These are phyloP conservation scores for Cystobasidium slooffiae DNA, from an alignment of 1,284 basidiomycete genomes.

Conservation along the genomic window DNA sequence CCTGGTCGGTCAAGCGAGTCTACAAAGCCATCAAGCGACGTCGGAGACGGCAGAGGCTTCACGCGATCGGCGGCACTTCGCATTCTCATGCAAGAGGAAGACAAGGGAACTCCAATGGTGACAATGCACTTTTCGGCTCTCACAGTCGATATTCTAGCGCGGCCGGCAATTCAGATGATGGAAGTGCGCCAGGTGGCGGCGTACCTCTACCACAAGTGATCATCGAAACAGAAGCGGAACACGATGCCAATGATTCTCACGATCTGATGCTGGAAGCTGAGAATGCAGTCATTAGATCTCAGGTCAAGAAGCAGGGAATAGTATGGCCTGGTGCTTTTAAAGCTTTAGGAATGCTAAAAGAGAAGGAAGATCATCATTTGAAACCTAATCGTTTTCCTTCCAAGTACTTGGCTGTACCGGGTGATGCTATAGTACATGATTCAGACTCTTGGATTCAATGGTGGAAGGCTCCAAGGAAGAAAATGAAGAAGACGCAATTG, in stretches of 20 bases:
- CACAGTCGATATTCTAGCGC: conserved; percentile 26
- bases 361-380: conserved; percentile 23
- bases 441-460: conserved; percentile 8
- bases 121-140: conserved; percentile 14
- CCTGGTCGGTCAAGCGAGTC: conserved; percentile 32
- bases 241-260: conserved; percentile 29
- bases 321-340: conserved; percentile 42
- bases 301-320: conserved; percentile 44
- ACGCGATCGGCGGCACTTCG: neutral
- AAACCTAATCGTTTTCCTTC: neutral
- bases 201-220: conserved; percentile 33
- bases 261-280: conserved; percentile 47
- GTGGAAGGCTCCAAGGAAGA: conserved; percentile 29
- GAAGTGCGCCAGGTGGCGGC: conserved; percentile 29
- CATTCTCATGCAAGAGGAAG: neutral
- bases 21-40: conserved; percentile 25
- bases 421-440: conserved; percentile 42
- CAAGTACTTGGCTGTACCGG: conserved; percentile 18
- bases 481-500: conserved; percentile 1
- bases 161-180: conserved; percentile 30
- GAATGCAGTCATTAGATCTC: conserved; percentile 47
- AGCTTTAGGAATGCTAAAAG: conserved; percentile 35
- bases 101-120: neutral
- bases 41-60: conserved; percentile 8
- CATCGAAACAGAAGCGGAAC: conserved; percentile 41